phyloP scores from a whole-genome alignment of 495 filamentous ascomycete species.

The Lepraria neglecta region DNA sequence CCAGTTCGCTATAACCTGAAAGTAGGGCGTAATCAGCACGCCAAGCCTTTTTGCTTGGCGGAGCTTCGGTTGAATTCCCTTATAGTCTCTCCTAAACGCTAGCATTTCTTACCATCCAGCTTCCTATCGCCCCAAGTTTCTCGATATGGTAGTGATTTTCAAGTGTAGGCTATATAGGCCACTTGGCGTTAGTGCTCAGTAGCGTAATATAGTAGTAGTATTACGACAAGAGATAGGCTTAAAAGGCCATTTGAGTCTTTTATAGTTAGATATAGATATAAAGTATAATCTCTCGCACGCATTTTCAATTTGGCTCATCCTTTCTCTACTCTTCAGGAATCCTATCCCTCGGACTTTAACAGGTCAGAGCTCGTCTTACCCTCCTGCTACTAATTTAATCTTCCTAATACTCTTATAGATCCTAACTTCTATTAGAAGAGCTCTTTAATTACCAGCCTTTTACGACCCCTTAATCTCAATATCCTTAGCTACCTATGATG shows the following conservation, averaged over 20 bases:
- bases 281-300: constrained; percentile 9
- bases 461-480: no score
- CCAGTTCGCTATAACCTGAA: constrained; percentile 6
- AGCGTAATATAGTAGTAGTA: neutral
- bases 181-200: constrained; percentile 6
- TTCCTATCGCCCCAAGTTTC: constrained; percentile 1
- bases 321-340: neutral
- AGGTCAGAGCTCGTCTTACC: constrained; percentile 7
- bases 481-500: no score
- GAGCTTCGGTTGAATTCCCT: neutral
- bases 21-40: constrained; percentile 6
- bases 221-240: constrained; percentile 6
- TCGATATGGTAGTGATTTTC: neutral
- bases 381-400: constrained; percentile 5
- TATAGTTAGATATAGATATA: constrained; percentile 3
- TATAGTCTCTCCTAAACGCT: constrained; percentile 3
- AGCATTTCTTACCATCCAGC: constrained; percentile 1
- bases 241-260: constrained; percentile 5
- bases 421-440: constrained; percentile 5
- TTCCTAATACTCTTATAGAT: constrained; percentile 7
- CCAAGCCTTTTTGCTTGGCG: neutral
- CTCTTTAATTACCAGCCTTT: no score
- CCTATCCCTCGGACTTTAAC: neutral
- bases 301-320: constrained; percentile 8
- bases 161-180: constrained; percentile 3